These are phyloP conservation scores for Turritis glabra DNA, from an alignment of 345 rosid species.

Conservation along the genomic window DNA sequence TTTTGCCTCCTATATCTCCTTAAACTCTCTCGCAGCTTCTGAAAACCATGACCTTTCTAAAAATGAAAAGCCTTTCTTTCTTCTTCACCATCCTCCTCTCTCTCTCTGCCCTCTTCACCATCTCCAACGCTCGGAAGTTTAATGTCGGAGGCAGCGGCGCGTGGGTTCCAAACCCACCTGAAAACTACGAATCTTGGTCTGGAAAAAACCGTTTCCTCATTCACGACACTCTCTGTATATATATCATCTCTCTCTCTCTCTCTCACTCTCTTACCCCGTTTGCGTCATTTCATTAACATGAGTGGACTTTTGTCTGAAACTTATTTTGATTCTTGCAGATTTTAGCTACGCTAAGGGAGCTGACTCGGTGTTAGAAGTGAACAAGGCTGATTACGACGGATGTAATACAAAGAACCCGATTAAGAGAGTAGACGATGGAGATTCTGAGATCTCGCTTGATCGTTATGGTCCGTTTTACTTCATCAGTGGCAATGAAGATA, in stretches of 20 bases:
- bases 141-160: slow-evolving; percentile 75
- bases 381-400: slow-evolving; percentile 49
- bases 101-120: slow-evolving; percentile 11
- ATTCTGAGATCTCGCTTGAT: slow-evolving; percentile 56
- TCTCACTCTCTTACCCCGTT: background rate
- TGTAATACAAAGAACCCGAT: slow-evolving; percentile 66
- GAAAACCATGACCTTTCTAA: slow-evolving; percentile 10
- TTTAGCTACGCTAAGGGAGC: slow-evolving; percentile 71
- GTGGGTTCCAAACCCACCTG: slow-evolving; percentile 68
- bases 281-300: background rate
- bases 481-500: slow-evolving; percentile 63
- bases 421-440: slow-evolving; percentile 53
- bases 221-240: slow-evolving; percentile 75
- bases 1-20: slow-evolving; percentile 12
- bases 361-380: slow-evolving; percentile 69
- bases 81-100: slow-evolving; percentile 25
- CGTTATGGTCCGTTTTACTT: slow-evolving; percentile 83
- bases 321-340: slow-evolving; percentile 42
- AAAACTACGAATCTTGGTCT: slow-evolving; percentile 75
- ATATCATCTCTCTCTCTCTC: background rate
- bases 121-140: slow-evolving; percentile 45
- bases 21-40: background rate
- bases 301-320: background rate
- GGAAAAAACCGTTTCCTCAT: slow-evolving; percentile 68
- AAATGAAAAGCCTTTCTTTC: slow-evolving; percentile 6